Base-by-base conservation (phyloP, 768 basidiomycete genomes). In the Rossbeevera mucosa region DNA sequence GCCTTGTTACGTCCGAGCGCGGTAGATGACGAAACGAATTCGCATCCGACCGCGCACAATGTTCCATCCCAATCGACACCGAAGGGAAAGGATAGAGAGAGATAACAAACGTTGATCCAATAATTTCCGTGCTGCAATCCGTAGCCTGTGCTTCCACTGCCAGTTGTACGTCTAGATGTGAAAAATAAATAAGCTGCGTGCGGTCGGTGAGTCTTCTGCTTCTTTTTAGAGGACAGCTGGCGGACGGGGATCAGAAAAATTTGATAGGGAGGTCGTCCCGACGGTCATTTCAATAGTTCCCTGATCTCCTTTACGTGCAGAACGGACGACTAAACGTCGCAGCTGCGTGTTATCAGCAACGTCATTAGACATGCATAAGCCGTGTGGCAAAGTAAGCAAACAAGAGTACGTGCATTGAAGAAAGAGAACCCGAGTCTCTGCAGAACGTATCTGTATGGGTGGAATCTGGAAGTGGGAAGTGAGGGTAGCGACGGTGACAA, bases 351-450 rank as follows among this genome's bases (percentile, higher is more conserved):
- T 44, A 42, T 40, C 41, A 41, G 43, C 54, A 22, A 61, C 61
- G 64, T 64, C 56, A 66, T 51, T 14, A 16, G 36, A 47, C 63
- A 66, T 43, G 63, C 62, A 36, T 38, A 26, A 42, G 50, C 59
- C 64, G 44, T 53, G 59, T 52, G 62, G 56, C 48, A 31, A 16
- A 31, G 16, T 20, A 44, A 26, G 12, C 53, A 57, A 52, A 50
- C 48, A 51, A 56, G 36, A 28, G 28, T 47, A 48, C 49, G 25
- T 53, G 14, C 46, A 42, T 38, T 20, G 18, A 50, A 48, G 36
- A 49, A 44, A 48, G 21, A 25, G 26, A 14, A 52, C n/a, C n/a
- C 2, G 45, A 22, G 26, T 43, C 29, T 50, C 38, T 13, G 45
- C 25, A 45, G 40, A 54, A 52, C 44, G 45, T 40, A 22, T 16